These are phyloP conservation scores for Aphanomyces stellatus DNA, from an alignment of 352 stramenopile genomes.

Conservation along the genomic window DNA sequence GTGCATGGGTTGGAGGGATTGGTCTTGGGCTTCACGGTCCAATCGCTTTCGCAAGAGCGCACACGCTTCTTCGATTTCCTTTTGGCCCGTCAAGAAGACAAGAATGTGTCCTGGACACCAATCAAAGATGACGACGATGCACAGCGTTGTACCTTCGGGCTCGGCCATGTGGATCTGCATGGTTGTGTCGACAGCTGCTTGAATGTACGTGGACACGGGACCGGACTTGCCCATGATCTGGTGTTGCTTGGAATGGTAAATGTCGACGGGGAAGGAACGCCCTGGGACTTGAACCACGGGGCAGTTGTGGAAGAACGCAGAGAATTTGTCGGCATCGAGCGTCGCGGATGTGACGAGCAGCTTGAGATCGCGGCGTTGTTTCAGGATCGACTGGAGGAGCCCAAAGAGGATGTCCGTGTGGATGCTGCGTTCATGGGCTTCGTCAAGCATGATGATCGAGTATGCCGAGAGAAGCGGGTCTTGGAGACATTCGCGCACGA, in stretches of 20 bases:
- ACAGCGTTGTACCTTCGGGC: conserved; percentile 26
- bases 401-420: conserved; percentile 98
- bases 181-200: conserved; percentile 59
- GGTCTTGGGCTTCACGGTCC: conserved; percentile 45
- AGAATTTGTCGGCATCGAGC: conserved; percentile 81
- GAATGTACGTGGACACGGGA: conserved; percentile 55
- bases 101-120: conserved; percentile 66
- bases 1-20: conserved; percentile 41
- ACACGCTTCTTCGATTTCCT: conserved; percentile 90
- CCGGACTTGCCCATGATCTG: conserved; percentile 66
- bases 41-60: conserved; percentile 55
- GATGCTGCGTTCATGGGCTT: conserved; percentile 97
- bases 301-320: conserved; percentile 77
- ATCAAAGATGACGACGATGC: background rate
- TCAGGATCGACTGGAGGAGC: conserved; percentile 74
- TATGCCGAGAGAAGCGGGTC: conserved; percentile 78
- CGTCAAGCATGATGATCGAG: conserved; percentile 89
- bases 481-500: conserved; percentile 68
- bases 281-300: conserved; percentile 87
- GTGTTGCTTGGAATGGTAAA: conserved; percentile 87
- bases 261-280: conserved; percentile 87
- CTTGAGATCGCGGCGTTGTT: conserved; percentile 69
- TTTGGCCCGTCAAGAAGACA: conserved; percentile 91
- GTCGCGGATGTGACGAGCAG: conserved; percentile 93
- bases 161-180: conserved; percentile 68